phyloP scores from a whole-genome alignment of 306 rosid species.

The Gynostemma pentaphyllum region DNA sequence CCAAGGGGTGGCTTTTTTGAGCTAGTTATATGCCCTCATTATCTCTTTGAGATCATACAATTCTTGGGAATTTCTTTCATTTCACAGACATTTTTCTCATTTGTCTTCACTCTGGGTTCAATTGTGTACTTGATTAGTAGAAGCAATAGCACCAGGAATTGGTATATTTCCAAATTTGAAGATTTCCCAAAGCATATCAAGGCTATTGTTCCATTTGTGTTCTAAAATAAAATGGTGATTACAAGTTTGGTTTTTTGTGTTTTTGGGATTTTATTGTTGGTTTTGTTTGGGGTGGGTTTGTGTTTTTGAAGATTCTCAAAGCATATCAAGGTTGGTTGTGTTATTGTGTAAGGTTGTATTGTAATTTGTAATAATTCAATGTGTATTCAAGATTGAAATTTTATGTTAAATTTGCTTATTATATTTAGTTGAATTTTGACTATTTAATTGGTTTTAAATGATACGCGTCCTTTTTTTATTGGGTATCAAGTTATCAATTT shows the following conservation, averaged over 20 bases:
- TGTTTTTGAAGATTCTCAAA: no score
- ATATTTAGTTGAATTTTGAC: no score
- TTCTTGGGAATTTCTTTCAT: conserved; percentile 46
- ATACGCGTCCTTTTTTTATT: no score
- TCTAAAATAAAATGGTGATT: background rate
- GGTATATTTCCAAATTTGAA: conserved; percentile 58
- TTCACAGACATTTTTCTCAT: conserved; percentile 36
- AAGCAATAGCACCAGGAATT: conserved; percentile 47
- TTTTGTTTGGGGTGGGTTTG: background rate
- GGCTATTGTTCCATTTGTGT: conserved; percentile 51
- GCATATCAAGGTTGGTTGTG: no score
- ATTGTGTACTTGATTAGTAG: conserved; percentile 48
- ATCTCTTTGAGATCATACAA: conserved; percentile 51
- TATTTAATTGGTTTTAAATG: no score
- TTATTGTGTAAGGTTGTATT: no score
- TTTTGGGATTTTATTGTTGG: background rate
- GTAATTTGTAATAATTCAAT: no score
- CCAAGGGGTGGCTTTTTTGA: conserved; percentile 63
- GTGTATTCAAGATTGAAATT: no score
- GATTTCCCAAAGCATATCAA: conserved; percentile 46
- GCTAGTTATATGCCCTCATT: conserved; percentile 53
- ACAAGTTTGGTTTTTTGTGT: no score
- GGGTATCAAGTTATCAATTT: no score
- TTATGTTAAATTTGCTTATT: no score
- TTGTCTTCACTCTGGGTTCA: conserved; percentile 30